These are phyloP conservation scores for Pleurotus platypus DNA, from an alignment of 768 basidiomycete genomes.

Conservation along the genomic window DNA sequence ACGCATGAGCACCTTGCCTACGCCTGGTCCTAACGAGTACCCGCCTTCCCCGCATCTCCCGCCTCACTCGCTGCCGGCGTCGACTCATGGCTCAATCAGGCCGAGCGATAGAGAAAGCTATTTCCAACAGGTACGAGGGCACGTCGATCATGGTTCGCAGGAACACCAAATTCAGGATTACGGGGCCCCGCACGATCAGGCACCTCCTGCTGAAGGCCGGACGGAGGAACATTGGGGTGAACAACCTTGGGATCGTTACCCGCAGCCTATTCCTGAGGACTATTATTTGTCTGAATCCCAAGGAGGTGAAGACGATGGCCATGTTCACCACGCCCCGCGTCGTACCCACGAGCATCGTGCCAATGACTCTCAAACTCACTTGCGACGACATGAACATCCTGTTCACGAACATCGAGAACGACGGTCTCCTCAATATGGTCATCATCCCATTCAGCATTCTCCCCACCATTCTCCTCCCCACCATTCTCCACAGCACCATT, in stretches of 20 bases:
- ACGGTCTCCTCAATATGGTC: not conserved
- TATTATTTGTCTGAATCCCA: constrained; percentile 4
- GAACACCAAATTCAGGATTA: not conserved
- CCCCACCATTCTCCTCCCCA: not conserved
- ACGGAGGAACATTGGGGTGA: not conserved
- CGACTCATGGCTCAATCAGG: constrained; percentile 23
- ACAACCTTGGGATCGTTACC: not conserved
- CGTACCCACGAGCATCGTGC: constrained; percentile 8
- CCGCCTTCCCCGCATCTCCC: constrained; percentile 59
- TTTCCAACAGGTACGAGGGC: not conserved
- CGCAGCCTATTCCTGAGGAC: not conserved
- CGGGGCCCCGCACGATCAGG: not conserved
- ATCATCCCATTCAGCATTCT: not conserved
- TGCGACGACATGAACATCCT: constrained; percentile 5
- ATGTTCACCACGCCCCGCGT: constrained; percentile 3
- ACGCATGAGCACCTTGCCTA: constrained; percentile 52
- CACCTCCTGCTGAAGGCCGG: not conserved
- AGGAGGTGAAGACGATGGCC: constrained; percentile 10
- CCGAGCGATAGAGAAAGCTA: constrained; percentile 8
- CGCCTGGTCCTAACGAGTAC: constrained; percentile 58
- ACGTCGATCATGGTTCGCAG: not conserved
- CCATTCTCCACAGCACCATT: too few relatives aligned
- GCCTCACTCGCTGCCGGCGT: constrained; percentile 43
- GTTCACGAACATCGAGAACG: constrained; percentile 5
- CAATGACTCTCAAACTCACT: not conserved